Evolutionary conservation across 192 early-diverging fungal species (phyloP), one percentile per base, ranked within the genome.

Genomic region (Backusella sp.): DNA sequence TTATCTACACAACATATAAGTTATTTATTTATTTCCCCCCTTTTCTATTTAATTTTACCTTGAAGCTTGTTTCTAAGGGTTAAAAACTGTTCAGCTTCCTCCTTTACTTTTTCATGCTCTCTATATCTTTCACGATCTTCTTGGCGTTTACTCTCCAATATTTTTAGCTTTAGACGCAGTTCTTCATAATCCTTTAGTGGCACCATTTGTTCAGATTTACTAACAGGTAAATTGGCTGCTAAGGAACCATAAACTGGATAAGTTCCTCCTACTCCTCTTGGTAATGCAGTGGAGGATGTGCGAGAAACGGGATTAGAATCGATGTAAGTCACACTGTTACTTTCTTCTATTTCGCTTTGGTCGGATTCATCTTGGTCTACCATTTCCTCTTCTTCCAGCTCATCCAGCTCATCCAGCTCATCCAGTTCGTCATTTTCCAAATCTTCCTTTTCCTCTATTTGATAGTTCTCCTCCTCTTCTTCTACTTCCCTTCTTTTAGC

Each of bases 121-220:
- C 89, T 82, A 46, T 95, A 82, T 28, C 81, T 81, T 76, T 94
- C 92, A 26, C 91, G 84, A 78, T 97, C 96, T 72, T 96, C 92
- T 8, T 86, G 86, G 12, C 95, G 92, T 83, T 95, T 95, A 65
- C 84, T 83, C 82, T 97, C 94, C 17, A 96, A 82, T 44, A 92
- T 88, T 70, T 85, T 85, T 32, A 95, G 82, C 78, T 94, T 94
- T 62, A 94, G 81, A 14, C 91, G 88, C 36, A 96, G 80, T 67
- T 96, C 95, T 72, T 96, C 95, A 72, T 90, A 86, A 53, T 96
- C 92, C 79, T 91, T 91, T 28, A 90, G 32, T 12, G 91, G 76
- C 5, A 92, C 84, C n/a, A 77, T 86, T 37, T 79, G 77, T 23
- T 79, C 77, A 2, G 73, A 79, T 74, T 79, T 79, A 67, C 73